Evolutionary conservation across 2,329 filamentous ascomycete species (phyloP), one percentile per base, ranked within the genome.

Genomic region (Alternaria burnsii): DNA sequence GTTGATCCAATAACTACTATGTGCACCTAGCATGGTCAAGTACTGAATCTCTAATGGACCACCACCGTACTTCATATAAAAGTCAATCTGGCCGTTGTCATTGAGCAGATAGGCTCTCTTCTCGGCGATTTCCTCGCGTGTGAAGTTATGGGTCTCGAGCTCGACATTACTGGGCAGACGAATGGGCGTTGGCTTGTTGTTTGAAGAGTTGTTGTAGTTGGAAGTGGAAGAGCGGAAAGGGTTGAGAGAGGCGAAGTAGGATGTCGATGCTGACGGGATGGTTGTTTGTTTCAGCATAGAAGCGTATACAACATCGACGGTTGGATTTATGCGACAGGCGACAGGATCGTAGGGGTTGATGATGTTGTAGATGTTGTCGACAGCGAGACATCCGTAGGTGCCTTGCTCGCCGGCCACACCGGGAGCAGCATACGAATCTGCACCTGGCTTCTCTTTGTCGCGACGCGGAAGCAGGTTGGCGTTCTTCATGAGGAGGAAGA

Each of bases 361-460:
- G 65, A 99, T 87, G 72, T 99, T 99, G 83, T 98, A 99, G 58
- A 99, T 86, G 76, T 98, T 99, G 80, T 98, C 93, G 1, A 98
- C 91, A 0, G 94, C 92, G 28, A 98, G 82, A 76, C 95, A 98
- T 18, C 95, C 95, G 76, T 97, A 97, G 6, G 84, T 87, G 30
- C 92, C 93, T 18, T 85, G 85, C 41, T 93, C 87, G n/a, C 91
- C 91, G n/a, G 90, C 90, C 32, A 98, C 86, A 7, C 84, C 83
- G 5, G 76, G 75, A 2, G 75, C 74, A 26, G 79, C 77, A 51
- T 79, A 78, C 18, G 85, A 86, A 62, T 94, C 88, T 20, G 89
- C 88, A 5, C 90, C 92, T 0, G 91, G 88, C 72, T 97, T 97
- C 46, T 85, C 81, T 58, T 90, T 86, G 36, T 91, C 92, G 62